A percentile compares a stretch with the other conserved stretches of the same genome.
These are phyloP conservation scores for Chaetomiaceae sp. DNA, from an alignment of 2,329 filamentous ascomycete species.

Conservation along the genomic window DNA sequence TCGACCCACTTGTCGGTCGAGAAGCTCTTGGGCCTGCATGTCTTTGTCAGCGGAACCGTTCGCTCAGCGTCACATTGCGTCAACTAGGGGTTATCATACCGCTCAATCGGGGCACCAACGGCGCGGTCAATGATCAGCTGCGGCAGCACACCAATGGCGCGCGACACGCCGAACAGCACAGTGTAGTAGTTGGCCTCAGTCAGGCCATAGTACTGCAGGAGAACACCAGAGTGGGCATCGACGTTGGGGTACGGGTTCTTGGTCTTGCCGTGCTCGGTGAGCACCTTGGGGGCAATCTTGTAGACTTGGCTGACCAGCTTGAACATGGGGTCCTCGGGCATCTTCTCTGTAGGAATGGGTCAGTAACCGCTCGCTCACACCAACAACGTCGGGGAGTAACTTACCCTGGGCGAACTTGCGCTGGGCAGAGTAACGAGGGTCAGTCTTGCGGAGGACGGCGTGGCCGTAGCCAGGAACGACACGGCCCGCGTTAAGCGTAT, in stretches of 20 bases:
- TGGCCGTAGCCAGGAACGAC: conserved; percentile 98
- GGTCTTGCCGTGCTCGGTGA: conserved; percentile 99
- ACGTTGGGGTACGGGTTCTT: conserved; percentile 99
- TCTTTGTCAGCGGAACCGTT: conserved; percentile 14
- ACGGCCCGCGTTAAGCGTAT: conserved; percentile 89
- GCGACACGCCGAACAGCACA: conserved; percentile 97
- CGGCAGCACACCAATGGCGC: conserved; percentile 95
- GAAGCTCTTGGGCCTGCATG: conserved; percentile 79
- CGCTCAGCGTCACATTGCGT: background rate
- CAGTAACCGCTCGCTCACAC: conserved; percentile 22
- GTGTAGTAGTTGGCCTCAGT: conserved; percentile 99
- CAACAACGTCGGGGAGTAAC: conserved; percentile 16
- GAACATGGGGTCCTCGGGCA: conserved; percentile 98
- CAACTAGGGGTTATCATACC: conserved; percentile 37
- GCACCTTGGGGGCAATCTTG: conserved; percentile 97
- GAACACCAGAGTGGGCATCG: conserved; percentile 96
- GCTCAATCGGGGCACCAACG: conserved; percentile 93
- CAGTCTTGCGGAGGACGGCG: conserved; percentile 98
- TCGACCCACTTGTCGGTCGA: conserved; percentile 95
- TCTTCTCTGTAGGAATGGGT: conserved; percentile 56
- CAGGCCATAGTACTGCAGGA: conserved; percentile 98
- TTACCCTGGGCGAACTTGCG: conserved; percentile 81
- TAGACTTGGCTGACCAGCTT: conserved; percentile 99
- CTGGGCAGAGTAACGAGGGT: conserved; percentile 97
- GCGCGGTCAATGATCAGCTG: conserved; percentile 99